Conservation (phyloP, 2,329 filamentous ascomycete species). For the Pyrenophora tritici-repentis region DNA sequence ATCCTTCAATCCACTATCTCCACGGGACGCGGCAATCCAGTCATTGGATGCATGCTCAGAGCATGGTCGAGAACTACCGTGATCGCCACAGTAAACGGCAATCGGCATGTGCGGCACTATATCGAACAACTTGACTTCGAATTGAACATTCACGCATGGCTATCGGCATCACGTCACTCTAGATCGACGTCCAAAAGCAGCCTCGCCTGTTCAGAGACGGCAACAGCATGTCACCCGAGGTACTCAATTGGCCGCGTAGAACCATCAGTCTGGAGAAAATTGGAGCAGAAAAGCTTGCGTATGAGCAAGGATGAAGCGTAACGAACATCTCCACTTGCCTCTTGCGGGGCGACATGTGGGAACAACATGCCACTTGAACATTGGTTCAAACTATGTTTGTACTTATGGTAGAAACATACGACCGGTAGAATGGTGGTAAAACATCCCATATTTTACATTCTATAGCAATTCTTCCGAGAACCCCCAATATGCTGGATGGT, state of each 20-base stretch:
- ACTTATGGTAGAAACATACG: too few relatives aligned
- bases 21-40: neutral
- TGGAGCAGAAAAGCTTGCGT: slow-evolving; percentile 16
- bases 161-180: neutral
- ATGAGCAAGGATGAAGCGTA: slow-evolving; percentile 2
- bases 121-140: neutral
- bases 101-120: neutral
- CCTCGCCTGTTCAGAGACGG: neutral
- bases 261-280: slow-evolving; percentile 10
- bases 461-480: neutral
- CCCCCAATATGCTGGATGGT: too few relatives aligned
- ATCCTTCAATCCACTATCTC: neutral
- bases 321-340: slow-evolving; percentile 11
- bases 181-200: neutral
- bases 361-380: slow-evolving; percentile 4
- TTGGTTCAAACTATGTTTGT: neutral
- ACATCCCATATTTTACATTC: neutral
- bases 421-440: too few relatives aligned
- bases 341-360: slow-evolving; percentile 6
- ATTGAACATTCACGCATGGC: slow-evolving; percentile 4
- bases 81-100: neutral
- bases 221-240: slow-evolving; percentile 1
- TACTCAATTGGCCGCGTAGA: neutral
- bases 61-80: neutral
- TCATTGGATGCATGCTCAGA: neutral